Conservation (phyloP, 805 yeast genomes). For the Saccharomycopsis fibuligera region DNA sequence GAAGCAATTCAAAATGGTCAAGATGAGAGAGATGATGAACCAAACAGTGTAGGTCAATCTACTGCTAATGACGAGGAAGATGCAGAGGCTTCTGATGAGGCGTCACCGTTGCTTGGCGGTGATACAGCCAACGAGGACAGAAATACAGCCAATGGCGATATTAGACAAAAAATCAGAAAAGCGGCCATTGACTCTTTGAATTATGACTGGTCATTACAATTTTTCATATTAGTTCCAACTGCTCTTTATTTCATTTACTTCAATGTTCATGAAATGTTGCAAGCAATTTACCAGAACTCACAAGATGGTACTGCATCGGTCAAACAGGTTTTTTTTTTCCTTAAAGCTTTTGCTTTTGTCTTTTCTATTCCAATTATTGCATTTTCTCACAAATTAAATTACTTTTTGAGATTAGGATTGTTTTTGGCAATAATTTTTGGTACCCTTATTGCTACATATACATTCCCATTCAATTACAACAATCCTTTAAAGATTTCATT, state of each 20-base stretch:
- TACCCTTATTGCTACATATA: slow-evolving; percentile 32
- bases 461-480: slow-evolving; percentile 51
- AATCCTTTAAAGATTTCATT: slow-evolving; percentile 71
- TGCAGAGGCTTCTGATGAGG: slow-evolving; percentile 12
- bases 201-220: slow-evolving; percentile 82
- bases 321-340: slow-evolving; percentile 30
- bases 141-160: too few relatives aligned
- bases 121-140: too few relatives aligned
- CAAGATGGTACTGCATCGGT: slow-evolving; percentile 55
- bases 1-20: slow-evolving; percentile 24
- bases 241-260: slow-evolving; percentile 49
- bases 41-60: slow-evolving; percentile 5
- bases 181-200: slow-evolving; percentile 35
- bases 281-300: slow-evolving; percentile 62
- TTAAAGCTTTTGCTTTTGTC: slow-evolving; percentile 32
- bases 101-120: slow-evolving; percentile 9
- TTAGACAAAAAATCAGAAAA: not conserved
- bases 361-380: slow-evolving; percentile 53
- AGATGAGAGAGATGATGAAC: slow-evolving; percentile 21
- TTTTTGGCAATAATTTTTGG: slow-evolving; percentile 34
- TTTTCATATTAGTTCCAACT: slow-evolving; percentile 59
- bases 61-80: slow-evolving; percentile 24
- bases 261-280: slow-evolving; percentile 46
- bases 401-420: slow-evolving; percentile 38
- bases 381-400: slow-evolving; percentile 62